A percentile compares a stretch with the other conserved stretches of the same genome.
These are phyloP conservation scores for Colletotrichum shisoi DNA, from an alignment of 2,329 filamentous ascomycete genomes.

Conservation along the genomic window DNA sequence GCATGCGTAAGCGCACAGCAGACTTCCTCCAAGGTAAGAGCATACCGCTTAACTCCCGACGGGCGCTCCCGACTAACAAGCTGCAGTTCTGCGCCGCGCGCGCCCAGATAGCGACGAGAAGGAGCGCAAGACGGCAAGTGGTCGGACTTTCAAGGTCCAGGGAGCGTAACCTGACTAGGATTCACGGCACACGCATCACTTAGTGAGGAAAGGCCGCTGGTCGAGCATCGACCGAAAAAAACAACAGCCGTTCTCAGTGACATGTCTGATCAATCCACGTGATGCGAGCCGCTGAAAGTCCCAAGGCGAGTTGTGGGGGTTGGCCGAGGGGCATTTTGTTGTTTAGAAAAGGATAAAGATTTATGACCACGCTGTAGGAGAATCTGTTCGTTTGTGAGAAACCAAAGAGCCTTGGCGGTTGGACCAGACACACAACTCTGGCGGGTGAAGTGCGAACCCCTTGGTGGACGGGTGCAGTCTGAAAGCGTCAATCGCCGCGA, in stretches of 20 bases:
- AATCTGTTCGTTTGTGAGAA: background rate
- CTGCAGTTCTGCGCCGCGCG: conserved; percentile 87
- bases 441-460: conserved; percentile 12
- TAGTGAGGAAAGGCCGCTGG: background rate
- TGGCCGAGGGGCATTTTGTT: background rate
- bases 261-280: background rate
- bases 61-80: background rate
- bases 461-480: background rate
- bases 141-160: conserved; percentile 81
- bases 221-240: background rate
- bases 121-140: conserved; percentile 97
- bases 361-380: conserved; percentile 19
- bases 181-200: background rate
- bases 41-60: conserved; percentile 41
- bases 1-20: conserved; percentile 96
- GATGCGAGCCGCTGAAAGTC: background rate
- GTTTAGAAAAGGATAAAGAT: conserved; percentile 24
- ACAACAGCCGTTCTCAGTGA: background rate
- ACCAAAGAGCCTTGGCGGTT: conserved; percentile 19
- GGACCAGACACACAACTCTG: background rate
- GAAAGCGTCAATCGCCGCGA: conserved; percentile 8
- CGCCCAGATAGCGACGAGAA: conserved; percentile 95
- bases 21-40: conserved; percentile 93
- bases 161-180: conserved; percentile 39
- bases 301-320: background rate